Base-by-base conservation (phyloP, 2,329 filamentous ascomycete genomes). In the Colletotrichum scovillei region DNA sequence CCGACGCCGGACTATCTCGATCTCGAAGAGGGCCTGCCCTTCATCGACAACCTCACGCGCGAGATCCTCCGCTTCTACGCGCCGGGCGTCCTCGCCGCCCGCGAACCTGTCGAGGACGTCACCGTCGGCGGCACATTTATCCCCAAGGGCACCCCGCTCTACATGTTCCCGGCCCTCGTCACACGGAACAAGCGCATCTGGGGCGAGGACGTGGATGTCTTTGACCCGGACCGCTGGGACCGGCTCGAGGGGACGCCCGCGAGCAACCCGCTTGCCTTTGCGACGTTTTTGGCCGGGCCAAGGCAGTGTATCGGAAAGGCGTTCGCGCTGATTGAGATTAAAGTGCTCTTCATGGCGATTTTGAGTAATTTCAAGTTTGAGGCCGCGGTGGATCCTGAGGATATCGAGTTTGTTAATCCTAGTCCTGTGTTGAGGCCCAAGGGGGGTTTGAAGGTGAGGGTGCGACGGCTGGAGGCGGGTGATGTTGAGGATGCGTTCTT, bases 31-130 rank as follows among this genome's bases (percentile, higher is more conserved):
- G 73, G 75, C 42, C 78, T 86, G 53, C 76, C 78, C 0, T 86
- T 85, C 73, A 76, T 87, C 5, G 81, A 85, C 67, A 84, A 83
- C 68, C 82, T 88, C 62, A 82, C 81, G 76, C 85, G 79, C 72
- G 86, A 88, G 75, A 80, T 84, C 0, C 75, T 88, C 11, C 81
- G 86, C 0, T 78, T 84, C 24, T 83, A 82, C 72, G 78, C 83
- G 4, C 84, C 85, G 1, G 83, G 79, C 6, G 79, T 81, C 4
- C 78, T 79, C 22, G 78, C 78, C 0, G 75, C 82, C 3, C 78
- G 82, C 2, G 80, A 81, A 55, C 77, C 82, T 2, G 73, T 67
- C 5, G 57, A 76, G 2, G 82, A 85, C 49, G 77, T 81, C 1
- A 76, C 77, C 0, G 76, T 85, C 28, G 78, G 80, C 9, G 83